A percentile compares a stretch with the other conserved stretches of the same genome.
Evolutionary conservation across 345 rosid genomes (phyloP).

Genomic region (Eucalyptus marginata): DNA sequence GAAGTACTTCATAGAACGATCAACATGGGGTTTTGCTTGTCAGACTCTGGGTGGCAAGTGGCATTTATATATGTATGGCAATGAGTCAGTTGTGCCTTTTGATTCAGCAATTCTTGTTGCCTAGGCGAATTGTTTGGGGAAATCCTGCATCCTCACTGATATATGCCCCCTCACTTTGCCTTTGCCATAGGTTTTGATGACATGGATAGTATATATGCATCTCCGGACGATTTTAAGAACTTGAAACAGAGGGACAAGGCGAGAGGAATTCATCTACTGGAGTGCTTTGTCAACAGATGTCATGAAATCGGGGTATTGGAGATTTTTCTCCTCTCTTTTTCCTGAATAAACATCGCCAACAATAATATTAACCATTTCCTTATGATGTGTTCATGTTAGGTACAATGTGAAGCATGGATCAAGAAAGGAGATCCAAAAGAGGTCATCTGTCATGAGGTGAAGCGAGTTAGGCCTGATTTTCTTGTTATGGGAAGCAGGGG

Average conservation of each 20-base stretch:
- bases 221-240: constrained; percentile 72
- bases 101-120: not conserved
- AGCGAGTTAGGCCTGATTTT: constrained; percentile 66
- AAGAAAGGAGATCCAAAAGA: constrained; percentile 84
- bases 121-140: not conserved
- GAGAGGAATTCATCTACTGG: constrained; percentile 77
- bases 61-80: not conserved
- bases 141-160: not conserved
- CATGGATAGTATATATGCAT: constrained; percentile 76
- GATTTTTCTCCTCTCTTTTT: not conserved
- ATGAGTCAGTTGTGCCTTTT: not conserved
- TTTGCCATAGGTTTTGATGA: constrained; percentile 59
- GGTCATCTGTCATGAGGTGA: constrained; percentile 84
- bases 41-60: not conserved
- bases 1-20: not conserved
- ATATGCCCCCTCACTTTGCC: not conserved
- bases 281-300: constrained; percentile 72
- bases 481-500: constrained; percentile 90
- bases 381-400: constrained; percentile 21
- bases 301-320: constrained; percentile 68
- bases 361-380: not conserved
- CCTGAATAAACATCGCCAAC: not conserved
- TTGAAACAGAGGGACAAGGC: constrained; percentile 45
- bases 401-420: constrained; percentile 86
- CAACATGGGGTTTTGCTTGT: not conserved